phyloP scores from a whole-genome alignment of 805 yeast genomes.

The Candida argentea region DNA sequence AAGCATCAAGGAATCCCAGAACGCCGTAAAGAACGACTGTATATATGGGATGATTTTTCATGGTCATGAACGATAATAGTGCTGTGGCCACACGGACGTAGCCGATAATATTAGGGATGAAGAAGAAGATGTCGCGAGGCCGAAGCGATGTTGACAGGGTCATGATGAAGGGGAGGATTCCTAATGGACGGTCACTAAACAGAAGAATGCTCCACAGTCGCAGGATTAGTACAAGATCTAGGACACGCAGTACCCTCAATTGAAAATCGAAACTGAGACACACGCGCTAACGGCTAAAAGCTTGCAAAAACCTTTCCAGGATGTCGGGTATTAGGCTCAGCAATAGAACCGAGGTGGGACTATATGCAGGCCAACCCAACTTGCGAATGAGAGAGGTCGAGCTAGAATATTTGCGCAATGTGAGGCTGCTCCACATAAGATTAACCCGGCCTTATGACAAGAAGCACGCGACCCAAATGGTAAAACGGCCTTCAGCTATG shows the following conservation, averaged over 20 bases:
- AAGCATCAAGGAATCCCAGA: conserved; percentile 89
- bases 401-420: too few relatives aligned
- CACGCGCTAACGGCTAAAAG: conserved; percentile 2
- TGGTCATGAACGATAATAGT: conserved; percentile 64
- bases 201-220: neutral
- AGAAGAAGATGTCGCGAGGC: conserved; percentile 63
- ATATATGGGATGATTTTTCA: conserved; percentile 74
- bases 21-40: conserved; percentile 73
- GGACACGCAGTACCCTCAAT: conserved; percentile 1
- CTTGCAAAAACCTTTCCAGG: too few relatives aligned
- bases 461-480: too few relatives aligned
- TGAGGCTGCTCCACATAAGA: too few relatives aligned
- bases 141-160: too few relatives aligned
- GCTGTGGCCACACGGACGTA: conserved; percentile 78
- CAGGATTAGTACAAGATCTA: neutral
- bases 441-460: too few relatives aligned
- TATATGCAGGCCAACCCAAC: too few relatives aligned
- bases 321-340: too few relatives aligned
- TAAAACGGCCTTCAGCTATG: too few relatives aligned
- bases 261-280: conserved; percentile 2
- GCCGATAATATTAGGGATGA: conserved; percentile 89
- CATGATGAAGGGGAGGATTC: conserved; percentile 6
- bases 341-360: too few relatives aligned
- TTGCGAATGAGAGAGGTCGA: too few relatives aligned
- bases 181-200: neutral